Percentiles rank a stretch among this genome's conserved stretches.
phyloP scores from a whole-genome alignment of 139 green algal species.

The Chlorella sp. region DNA sequence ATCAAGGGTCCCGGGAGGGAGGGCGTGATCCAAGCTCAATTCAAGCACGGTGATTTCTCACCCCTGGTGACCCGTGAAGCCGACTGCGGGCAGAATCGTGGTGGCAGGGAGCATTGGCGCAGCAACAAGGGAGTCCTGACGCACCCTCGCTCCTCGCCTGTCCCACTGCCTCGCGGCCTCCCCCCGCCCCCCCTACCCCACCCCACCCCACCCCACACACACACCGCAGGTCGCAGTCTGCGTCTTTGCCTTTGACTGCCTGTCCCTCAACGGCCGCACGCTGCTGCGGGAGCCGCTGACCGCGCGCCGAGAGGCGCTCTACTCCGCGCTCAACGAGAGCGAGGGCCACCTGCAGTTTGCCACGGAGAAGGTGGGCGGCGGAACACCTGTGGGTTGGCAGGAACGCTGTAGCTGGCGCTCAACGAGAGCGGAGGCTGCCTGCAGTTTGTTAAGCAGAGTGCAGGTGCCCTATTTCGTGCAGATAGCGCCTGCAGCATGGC shows the following conservation, averaged over 20 bases:
- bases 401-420: too few relatives aligned
- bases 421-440: slow-evolving; percentile 74
- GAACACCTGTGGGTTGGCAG: too few relatives aligned
- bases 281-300: slow-evolving; percentile 82
- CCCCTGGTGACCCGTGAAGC: too few relatives aligned
- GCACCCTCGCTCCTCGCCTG: too few relatives aligned
- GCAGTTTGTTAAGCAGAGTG: slow-evolving; percentile 79
- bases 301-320: slow-evolving; percentile 80
- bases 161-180: too few relatives aligned
- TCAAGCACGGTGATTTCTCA: too few relatives aligned
- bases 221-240: slow-evolving; percentile 60
- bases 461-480: too few relatives aligned
- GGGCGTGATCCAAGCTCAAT: too few relatives aligned
- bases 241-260: slow-evolving; percentile 96
- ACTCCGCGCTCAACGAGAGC: slow-evolving; percentile 62
- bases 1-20: neutral
- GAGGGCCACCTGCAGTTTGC: slow-evolving; percentile 86
- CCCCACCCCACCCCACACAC: neutral
- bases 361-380: slow-evolving; percentile 55
- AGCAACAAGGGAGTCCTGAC: neutral
- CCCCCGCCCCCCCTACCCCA: neutral
- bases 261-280: slow-evolving; percentile 92
- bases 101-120: neutral
- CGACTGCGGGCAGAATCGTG: too few relatives aligned
- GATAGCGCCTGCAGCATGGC: too few relatives aligned